Evolutionary conservation across 202 grass and related monocot species (phyloP), one percentile per base, ranked within the genome.

Genomic region (Bolboschoenoplectus hybrid): DNA sequence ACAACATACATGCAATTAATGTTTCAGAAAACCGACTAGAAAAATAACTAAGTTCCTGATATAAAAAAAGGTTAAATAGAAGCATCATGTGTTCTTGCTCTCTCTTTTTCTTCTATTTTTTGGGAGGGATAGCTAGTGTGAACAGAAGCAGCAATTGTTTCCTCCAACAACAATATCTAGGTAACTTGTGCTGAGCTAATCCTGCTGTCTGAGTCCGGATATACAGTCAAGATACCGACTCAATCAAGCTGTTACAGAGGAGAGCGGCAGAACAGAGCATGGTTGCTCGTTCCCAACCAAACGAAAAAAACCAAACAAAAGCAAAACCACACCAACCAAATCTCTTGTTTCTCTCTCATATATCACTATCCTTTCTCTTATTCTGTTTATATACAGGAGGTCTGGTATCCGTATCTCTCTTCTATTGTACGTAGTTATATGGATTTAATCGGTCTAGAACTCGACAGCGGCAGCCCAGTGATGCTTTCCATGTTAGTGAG

Each of bases 191-290:
- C 46, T 49, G 46, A 0, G 8, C 46, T 49, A 7, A 6, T 6
- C n/a, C 8, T 26, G 20, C 20, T 26, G 7, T 26, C 20, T 32
- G 19, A 32, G n/a, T 49, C 60, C 60, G 2, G 16, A n/a, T n/a
- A 61, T 61, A 16, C 2, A 61, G 13, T n/a, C 57, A 1, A n/a
- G 14, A 14, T 14, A 61, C 16, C 14, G 16, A 19, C 52, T 56
- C 52, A 64, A 64, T 64, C 62, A 64, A 19, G 62, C 62, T 1
- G 62, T 66, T 66, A 36, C 63, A 66, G 63, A 66, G 63, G 32
- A 66, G 63, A 38, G 20, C 2, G 10, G 63, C 1, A 32, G 26
- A 35, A 10, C 19, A 65, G 26, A 38, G 9, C 63, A 5, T 12
- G 32, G 32, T 11, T 19, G 67, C 40, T 63, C 13, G 14, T 70